Evolutionary conservation across 768 basidiomycete species (phyloP).

Genomic region (Mycena floridula): DNA sequence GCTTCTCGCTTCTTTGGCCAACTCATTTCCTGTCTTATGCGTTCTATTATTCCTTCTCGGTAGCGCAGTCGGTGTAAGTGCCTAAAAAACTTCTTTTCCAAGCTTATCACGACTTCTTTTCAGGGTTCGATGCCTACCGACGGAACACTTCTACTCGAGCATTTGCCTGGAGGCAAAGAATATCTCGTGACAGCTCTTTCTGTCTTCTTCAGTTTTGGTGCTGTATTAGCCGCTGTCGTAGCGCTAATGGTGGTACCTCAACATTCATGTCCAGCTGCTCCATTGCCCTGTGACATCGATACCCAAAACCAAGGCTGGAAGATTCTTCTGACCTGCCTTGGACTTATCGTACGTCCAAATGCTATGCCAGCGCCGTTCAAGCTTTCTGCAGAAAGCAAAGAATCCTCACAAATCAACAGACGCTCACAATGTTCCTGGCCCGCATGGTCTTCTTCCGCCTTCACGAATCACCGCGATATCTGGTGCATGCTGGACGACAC

Average conservation of each 20-base stretch:
- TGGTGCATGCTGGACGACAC: conserved; percentile 82
- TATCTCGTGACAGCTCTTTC: conserved; percentile 44
- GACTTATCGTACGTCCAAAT: conserved; percentile 63
- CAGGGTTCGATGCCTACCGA: conserved; percentile 97
- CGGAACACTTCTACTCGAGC: conserved; percentile 87
- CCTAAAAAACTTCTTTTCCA: not conserved
- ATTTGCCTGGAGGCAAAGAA: conserved; percentile 87
- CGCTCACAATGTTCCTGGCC: conserved; percentile 77
- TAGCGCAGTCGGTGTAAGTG: conserved; percentile 83
- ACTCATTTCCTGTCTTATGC: conserved; percentile 65
- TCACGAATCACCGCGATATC: conserved; percentile 91
- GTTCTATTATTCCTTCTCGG: conserved; percentile 81
- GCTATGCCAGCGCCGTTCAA: conserved; percentile 4
- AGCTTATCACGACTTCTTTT: not conserved
- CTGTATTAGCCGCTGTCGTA: conserved; percentile 78
- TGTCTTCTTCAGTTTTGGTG: conserved; percentile 47
- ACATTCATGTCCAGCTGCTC: conserved; percentile 50
- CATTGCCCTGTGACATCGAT: conserved; percentile 54
- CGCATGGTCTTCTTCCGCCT: conserved; percentile 88
- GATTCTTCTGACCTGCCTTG: conserved; percentile 71
- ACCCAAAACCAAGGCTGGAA: conserved; percentile 85
- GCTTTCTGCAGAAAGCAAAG: too few species aligned
- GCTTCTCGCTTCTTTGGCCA: conserved; percentile 66
- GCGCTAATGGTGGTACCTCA: conserved; percentile 76
- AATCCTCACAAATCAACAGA: conserved; percentile 41